phyloP scores from a whole-genome alignment of 2,329 filamentous ascomycete species.

The Aspergillus sp. region DNA sequence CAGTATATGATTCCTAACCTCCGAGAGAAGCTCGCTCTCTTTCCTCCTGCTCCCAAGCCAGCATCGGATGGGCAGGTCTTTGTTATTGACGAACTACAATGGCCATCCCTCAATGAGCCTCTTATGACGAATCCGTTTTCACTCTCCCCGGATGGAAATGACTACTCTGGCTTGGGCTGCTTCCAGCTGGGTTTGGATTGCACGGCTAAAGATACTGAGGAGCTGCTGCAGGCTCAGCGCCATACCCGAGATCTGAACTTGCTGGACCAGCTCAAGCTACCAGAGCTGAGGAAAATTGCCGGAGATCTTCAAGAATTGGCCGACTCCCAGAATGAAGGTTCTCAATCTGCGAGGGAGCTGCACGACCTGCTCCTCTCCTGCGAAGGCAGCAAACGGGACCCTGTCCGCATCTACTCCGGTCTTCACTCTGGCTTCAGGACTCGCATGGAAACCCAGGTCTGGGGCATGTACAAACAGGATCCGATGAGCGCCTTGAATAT shows the following conservation, averaged over 20 bases:
- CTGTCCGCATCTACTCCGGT: conserved; percentile 17
- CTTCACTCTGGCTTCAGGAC: conserved; percentile 25
- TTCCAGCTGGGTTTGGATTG: conserved; percentile 28
- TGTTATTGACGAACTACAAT: conserved; percentile 14
- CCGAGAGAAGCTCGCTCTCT: conserved; percentile 6
- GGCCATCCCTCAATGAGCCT: conserved; percentile 14
- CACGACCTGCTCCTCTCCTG: conserved; percentile 10
- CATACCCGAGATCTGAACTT: conserved; percentile 24
- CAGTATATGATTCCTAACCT: conserved; percentile 10
- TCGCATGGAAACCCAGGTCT: conserved; percentile 18
- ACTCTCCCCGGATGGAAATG: conserved; percentile 20
- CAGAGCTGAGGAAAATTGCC: conserved; percentile 20
- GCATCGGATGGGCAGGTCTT: conserved; percentile 9
- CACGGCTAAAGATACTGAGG: conserved; percentile 21
- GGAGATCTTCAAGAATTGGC: conserved; percentile 20
- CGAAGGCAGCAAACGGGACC: conserved; percentile 10
- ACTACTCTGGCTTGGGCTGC: conserved; percentile 26
- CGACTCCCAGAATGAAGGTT: neutral
- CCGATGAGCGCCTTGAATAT: conserved; percentile 20
- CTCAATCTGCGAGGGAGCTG: conserved; percentile 2
- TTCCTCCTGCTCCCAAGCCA: neutral
- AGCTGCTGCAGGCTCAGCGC: conserved; percentile 23
- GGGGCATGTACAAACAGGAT: conserved; percentile 20
- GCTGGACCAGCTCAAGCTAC: conserved; percentile 15
- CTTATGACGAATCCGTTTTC: conserved; percentile 20